phyloP scores from a whole-genome alignment of 257 asterid species.

The Nicotiana otophora region DNA sequence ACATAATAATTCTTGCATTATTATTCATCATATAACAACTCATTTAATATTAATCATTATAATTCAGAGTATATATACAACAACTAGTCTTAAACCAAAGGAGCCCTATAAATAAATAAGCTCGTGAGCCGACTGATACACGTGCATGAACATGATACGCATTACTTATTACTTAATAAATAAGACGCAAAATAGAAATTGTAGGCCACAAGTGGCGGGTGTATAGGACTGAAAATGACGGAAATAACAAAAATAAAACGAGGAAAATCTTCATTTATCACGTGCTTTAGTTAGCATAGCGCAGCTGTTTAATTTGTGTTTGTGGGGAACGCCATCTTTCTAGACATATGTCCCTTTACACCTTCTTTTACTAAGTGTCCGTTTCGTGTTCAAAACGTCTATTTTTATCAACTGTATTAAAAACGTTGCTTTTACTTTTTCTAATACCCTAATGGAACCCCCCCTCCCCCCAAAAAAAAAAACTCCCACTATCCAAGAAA shows the following conservation, averaged over 20 bases:
- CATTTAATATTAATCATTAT: too few species aligned
- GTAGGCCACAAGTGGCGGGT: background rate
- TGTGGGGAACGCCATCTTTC: background rate
- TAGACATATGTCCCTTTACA: background rate
- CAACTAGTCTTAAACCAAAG: too few species aligned
- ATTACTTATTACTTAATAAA: too few species aligned
- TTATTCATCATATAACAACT: too few species aligned
- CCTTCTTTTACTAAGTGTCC: background rate
- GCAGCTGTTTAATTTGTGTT: background rate
- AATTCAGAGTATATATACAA: too few species aligned
- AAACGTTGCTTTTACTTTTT: background rate
- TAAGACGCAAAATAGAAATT: too few species aligned
- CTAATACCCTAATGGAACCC: background rate
- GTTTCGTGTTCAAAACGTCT: background rate
- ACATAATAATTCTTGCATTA: too few species aligned
- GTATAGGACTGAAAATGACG: background rate
- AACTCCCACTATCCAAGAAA: background rate
- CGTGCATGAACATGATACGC: background rate
- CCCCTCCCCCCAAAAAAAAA: too few species aligned
- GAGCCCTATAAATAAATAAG: background rate
- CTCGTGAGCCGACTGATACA: background rate
- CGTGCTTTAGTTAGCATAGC: background rate
- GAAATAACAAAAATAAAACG: too few species aligned
- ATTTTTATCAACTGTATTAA: background rate
- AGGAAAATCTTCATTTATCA: background rate